Conservation (phyloP, 805 yeast genomes). For the Metschnikowia continentalis region DNA sequence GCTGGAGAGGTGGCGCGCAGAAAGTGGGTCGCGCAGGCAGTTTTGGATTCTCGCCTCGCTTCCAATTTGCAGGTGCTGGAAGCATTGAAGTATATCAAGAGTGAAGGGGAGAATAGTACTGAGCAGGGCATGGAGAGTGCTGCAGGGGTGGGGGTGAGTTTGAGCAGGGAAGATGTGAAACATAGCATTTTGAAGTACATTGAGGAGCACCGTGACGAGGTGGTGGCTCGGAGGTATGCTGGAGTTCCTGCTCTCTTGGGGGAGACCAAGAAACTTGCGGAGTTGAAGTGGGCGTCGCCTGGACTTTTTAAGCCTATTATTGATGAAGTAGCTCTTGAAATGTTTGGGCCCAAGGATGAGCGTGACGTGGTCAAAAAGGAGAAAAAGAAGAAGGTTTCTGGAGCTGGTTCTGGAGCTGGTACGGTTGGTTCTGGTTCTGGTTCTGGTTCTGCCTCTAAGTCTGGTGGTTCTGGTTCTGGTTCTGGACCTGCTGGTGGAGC, state of each 20-base stretch:
- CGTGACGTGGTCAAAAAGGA: constrained; percentile 81
- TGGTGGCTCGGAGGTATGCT: constrained; percentile 72
- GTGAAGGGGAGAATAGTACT: constrained; percentile 41
- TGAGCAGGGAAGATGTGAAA: constrained; percentile 63
- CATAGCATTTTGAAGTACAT: constrained; percentile 57
- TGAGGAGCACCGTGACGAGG: constrained; percentile 51
- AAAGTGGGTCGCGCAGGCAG: constrained; percentile 52
- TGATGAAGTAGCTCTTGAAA: constrained; percentile 66
- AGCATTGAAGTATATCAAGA: constrained; percentile 69
- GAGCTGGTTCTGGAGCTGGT: too few relatives aligned
- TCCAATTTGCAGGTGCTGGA: constrained; percentile 74
- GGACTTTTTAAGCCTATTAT: constrained; percentile 80
- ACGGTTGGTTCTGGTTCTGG: too few relatives aligned
- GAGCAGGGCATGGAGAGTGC: constrained; percentile 52
- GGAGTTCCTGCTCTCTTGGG: constrained; percentile 74
- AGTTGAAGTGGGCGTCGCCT: constrained; percentile 90
- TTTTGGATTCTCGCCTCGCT: constrained; percentile 59
- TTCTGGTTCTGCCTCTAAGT: too few relatives aligned
- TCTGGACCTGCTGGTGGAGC: too few relatives aligned
- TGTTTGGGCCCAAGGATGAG: constrained; percentile 94
- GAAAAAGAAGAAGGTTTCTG: constrained; percentile 47
- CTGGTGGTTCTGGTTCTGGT: too few relatives aligned
- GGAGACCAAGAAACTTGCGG: constrained; percentile 66
- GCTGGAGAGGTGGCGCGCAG: constrained; percentile 37
- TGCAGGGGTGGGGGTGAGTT: constrained; percentile 75